phyloP scores from a whole-genome alignment of 805 yeast genomes.

The Candida sphagnicola region DNA sequence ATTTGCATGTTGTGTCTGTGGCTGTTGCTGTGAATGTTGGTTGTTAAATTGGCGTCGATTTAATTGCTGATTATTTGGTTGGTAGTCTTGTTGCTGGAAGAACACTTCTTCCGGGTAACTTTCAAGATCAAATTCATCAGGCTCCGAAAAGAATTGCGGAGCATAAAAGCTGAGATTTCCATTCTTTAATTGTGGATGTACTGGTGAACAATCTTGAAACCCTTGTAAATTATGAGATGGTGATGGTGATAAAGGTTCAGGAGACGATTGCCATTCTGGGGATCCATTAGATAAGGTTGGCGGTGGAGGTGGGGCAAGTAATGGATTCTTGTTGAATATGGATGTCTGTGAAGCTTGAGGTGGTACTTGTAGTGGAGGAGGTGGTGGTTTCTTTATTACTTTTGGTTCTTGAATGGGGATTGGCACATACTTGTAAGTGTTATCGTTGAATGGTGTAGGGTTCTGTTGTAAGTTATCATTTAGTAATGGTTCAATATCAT shows the following conservation, averaged over 20 bases:
- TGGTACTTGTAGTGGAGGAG: slow-evolving; percentile 9
- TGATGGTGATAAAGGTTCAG: slow-evolving; percentile 34
- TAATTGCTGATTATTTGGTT: background rate
- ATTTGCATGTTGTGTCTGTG: background rate
- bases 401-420: slow-evolving; percentile 39
- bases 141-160: slow-evolving; percentile 39
- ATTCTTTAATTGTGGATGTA: slow-evolving; percentile 17
- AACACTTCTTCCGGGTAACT: background rate
- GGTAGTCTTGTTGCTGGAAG: slow-evolving; percentile 4
- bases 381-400: slow-evolving; percentile 2
- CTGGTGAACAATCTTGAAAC: slow-evolving; percentile 19
- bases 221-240: slow-evolving; percentile 14
- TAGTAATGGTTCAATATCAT: slow-evolving; percentile 33
- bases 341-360: slow-evolving; percentile 2
- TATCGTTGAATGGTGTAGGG: background rate
- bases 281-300: slow-evolving; percentile 29
- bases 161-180: slow-evolving; percentile 26
- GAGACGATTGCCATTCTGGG: slow-evolving; percentile 37
- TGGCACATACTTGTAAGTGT: slow-evolving; percentile 27
- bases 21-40: slow-evolving; percentile 1
- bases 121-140: slow-evolving; percentile 4
- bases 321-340: slow-evolving; percentile 9
- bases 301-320: slow-evolving; percentile 34
- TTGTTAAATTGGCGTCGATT: background rate
- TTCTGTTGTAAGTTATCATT: slow-evolving; percentile 6